Evolutionary conservation across 192 early-diverging fungal genomes (phyloP).

Genomic region (Coemansia sp.): DNA sequence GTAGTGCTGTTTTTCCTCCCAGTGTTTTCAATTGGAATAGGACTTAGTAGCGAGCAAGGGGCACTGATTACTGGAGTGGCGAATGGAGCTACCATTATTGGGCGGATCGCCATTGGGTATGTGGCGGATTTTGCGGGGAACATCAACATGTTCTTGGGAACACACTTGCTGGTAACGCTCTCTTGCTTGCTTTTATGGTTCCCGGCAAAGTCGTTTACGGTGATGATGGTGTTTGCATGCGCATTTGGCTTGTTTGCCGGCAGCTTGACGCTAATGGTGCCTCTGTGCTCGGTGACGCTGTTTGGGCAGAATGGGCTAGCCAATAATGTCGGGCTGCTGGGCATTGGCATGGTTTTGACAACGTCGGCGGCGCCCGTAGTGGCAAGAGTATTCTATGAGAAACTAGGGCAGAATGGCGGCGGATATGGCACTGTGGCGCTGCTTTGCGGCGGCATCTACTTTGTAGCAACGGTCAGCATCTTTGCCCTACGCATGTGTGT

Average conservation of each 20-base stretch:
- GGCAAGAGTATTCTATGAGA: slow-evolving; percentile 49
- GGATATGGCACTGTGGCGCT: slow-evolving; percentile 52
- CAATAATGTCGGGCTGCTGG: slow-evolving; percentile 50
- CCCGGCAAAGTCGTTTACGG: slow-evolving; percentile 52
- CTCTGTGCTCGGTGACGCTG: slow-evolving; percentile 52
- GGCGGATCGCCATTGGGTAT: slow-evolving; percentile 63
- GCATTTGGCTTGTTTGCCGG: slow-evolving; percentile 52
- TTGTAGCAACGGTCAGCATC: slow-evolving; percentile 50
- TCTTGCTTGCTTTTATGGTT: slow-evolving; percentile 54
- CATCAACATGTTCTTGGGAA: slow-evolving; percentile 56
- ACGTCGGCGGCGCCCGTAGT: slow-evolving; percentile 49
- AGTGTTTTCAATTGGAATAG: slow-evolving; percentile 59
- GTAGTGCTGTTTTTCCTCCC: slow-evolving; percentile 49
- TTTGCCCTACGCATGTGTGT: slow-evolving; percentile 51
- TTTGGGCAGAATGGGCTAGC: slow-evolving; percentile 54
- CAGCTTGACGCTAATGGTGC: slow-evolving; percentile 52
- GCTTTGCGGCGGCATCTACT: slow-evolving; percentile 49
- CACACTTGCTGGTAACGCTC: slow-evolving; percentile 44
- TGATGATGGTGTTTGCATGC: slow-evolving; percentile 54
- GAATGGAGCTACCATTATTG: slow-evolving; percentile 64
- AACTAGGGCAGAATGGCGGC: slow-evolving; percentile 45
- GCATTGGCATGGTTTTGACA: slow-evolving; percentile 53
- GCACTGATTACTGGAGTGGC: slow-evolving; percentile 64
- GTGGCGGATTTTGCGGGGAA: slow-evolving; percentile 60
- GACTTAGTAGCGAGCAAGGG: slow-evolving; percentile 57